phyloP scores from a whole-genome alignment of 106 monocot species.

The Vanilla planifolia region DNA sequence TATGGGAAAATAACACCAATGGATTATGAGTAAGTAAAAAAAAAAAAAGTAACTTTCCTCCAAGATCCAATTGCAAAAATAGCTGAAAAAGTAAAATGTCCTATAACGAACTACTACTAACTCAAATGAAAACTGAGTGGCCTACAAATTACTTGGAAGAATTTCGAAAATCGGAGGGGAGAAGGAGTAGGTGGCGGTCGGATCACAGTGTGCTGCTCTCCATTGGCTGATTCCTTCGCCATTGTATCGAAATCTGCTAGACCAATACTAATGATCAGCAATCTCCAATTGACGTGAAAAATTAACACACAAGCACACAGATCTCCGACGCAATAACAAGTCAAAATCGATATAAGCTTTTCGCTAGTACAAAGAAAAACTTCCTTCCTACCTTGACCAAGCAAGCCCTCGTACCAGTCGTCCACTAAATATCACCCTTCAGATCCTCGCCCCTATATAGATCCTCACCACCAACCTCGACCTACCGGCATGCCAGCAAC shows the following conservation, averaged over 20 bases:
- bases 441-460: background rate
- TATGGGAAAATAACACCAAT: constrained; percentile 20
- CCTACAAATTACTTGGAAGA: constrained; percentile 35
- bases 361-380: background rate
- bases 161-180: constrained; percentile 59
- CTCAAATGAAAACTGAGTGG: no score
- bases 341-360: background rate
- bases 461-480: background rate
- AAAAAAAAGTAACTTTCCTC: background rate
- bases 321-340: background rate
- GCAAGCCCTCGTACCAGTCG: background rate
- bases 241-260: constrained; percentile 29
- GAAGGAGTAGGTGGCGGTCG: constrained; percentile 48
- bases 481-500: background rate
- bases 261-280: constrained; percentile 1
- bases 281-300: background rate
- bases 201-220: constrained; percentile 20
- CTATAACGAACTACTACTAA: background rate
- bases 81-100: background rate
- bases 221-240: constrained; percentile 54
- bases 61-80: background rate
- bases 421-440: background rate
- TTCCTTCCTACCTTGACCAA: background rate
- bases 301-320: background rate
- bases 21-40: background rate